These are phyloP conservation scores for Debaryomycetaceae sp. DNA, from an alignment of 1,139 yeast genomes.

Conservation along the genomic window DNA sequence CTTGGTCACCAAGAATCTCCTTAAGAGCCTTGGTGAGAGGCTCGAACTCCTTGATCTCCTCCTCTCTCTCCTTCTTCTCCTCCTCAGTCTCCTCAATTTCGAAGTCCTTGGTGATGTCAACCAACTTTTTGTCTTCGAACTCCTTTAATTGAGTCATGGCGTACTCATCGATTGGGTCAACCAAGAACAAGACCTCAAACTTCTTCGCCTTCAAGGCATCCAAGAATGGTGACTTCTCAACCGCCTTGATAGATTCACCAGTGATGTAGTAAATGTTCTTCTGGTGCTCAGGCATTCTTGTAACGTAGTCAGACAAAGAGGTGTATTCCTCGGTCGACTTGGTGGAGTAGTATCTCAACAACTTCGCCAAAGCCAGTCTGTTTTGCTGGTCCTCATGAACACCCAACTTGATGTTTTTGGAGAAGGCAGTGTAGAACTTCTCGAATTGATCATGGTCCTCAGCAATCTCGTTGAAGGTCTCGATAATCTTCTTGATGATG, in stretches of 20 bases:
- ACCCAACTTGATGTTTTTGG: conserved; percentile 98
- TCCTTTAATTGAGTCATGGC: conserved; percentile 99
- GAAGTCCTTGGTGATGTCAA: conserved; percentile 98
- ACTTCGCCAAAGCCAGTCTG: conserved; percentile 92
- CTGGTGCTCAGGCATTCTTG: conserved; percentile 99
- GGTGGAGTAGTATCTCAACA: conserved; percentile 95
- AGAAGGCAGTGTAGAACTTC: conserved; percentile 96
- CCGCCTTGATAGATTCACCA: conserved; percentile 97
- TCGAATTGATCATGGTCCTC: conserved; percentile 99
- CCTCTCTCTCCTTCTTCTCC: conserved; percentile 92
- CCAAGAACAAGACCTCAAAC: conserved; percentile 96
- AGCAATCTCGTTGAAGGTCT: conserved; percentile 98
- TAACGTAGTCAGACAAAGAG: conserved; percentile 93
- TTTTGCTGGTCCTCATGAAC: conserved; percentile 98
- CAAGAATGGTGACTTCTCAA: conserved; percentile 98
- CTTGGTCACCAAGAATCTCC: conserved; percentile 97
- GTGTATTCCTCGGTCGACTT: conserved; percentile 92
- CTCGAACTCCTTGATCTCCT: conserved; percentile 89
- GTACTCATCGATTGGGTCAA: conserved; percentile 99
- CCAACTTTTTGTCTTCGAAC: conserved; percentile 98
- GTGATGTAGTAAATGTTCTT: conserved; percentile 99
- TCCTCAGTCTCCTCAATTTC: conserved; percentile 99
- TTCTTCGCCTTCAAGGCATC: conserved; percentile 98
- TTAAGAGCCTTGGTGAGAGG: conserved; percentile 92
- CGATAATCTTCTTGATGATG: conserved; percentile 97